phyloP scores from a whole-genome alignment of 805 yeast genomes.

The Zygoascus flipseniorum region DNA sequence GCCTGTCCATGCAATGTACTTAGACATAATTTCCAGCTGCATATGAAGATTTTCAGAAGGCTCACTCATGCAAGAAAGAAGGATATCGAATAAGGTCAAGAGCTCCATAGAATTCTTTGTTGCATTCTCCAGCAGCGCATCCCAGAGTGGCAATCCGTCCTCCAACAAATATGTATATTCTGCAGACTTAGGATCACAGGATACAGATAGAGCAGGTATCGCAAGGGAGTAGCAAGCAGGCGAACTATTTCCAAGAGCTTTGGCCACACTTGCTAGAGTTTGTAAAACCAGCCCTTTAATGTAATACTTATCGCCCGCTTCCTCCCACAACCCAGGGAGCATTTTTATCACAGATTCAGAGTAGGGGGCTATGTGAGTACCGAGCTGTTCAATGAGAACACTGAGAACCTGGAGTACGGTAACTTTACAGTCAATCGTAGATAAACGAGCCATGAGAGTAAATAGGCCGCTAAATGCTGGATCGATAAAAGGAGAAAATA shows the following conservation, averaged over 20 bases:
- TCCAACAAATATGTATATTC: slow-evolving; percentile 56
- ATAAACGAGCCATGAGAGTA: slow-evolving; percentile 36
- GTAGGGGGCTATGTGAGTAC: slow-evolving; percentile 22
- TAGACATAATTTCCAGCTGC: slow-evolving; percentile 26
- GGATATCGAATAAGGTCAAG: slow-evolving; percentile 39
- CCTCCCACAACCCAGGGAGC: slow-evolving; percentile 77
- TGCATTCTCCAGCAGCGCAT: slow-evolving; percentile 53
- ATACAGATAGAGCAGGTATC: slow-evolving; percentile 52
- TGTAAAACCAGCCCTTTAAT: slow-evolving; percentile 31
- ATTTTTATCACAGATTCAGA: slow-evolving; percentile 28
- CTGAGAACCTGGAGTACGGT: slow-evolving; percentile 61
- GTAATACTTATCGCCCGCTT: slow-evolving; percentile 34
- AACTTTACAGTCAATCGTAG: slow-evolving; percentile 67
- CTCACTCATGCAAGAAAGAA: slow-evolving; percentile 51
- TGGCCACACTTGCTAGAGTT: slow-evolving; percentile 26
- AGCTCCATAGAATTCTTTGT: slow-evolving; percentile 39
- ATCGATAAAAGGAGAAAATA: slow-evolving; percentile 57
- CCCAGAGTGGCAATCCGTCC: slow-evolving; percentile 84
- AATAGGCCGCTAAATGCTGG: slow-evolving; percentile 41
- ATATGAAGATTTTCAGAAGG: slow-evolving; percentile 41
- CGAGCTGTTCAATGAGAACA: slow-evolving; percentile 36
- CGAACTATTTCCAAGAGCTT: slow-evolving; percentile 19
- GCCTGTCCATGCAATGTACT: slow-evolving; percentile 26
- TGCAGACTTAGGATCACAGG: slow-evolving; percentile 55
- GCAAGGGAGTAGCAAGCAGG: slow-evolving; percentile 17